A percentile compares a stretch with the other conserved stretches of the same genome.
Evolutionary conservation across 2,329 filamentous ascomycete genomes (phyloP).

Genomic region (Ceratocystis alfenasii): DNA sequence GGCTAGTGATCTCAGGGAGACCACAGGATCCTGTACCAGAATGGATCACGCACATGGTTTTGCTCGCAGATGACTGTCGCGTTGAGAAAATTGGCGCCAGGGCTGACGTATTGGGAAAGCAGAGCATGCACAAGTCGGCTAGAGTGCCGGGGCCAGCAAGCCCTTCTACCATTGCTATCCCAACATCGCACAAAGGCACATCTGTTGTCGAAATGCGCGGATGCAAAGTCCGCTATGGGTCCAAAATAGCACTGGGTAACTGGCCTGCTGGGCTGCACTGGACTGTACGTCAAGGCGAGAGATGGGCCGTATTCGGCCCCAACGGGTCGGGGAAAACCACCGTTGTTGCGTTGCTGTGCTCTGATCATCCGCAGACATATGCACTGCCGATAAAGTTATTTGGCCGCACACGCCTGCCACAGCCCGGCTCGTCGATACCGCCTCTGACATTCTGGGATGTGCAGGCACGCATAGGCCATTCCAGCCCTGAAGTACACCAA

Average conservation of each 20-base stretch:
- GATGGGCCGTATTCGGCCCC: conserved; percentile 86
- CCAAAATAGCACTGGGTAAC: conserved; percentile 65
- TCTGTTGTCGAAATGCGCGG: conserved; percentile 77
- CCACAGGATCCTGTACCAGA: conserved; percentile 79
- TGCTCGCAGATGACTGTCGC: conserved; percentile 55
- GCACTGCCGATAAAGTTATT: conserved; percentile 79
- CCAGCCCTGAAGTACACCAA: conserved; percentile 84
- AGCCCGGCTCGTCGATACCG: conserved; percentile 48
- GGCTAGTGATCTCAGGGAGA: conserved; percentile 63
- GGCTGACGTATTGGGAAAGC: conserved; percentile 44
- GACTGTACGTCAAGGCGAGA: conserved; percentile 69
- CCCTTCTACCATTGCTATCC: conserved; percentile 32
- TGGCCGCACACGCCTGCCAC: conserved; percentile 65
- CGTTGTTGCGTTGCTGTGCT: conserved; percentile 79
- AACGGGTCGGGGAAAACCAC: conserved; percentile 97
- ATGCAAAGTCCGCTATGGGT: conserved; percentile 68
- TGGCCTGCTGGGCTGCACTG: conserved; percentile 71
- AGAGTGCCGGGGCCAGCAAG: conserved; percentile 29
- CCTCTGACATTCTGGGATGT: conserved; percentile 89
- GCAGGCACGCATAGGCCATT: conserved; percentile 80
- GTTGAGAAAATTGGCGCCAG: conserved; percentile 56
- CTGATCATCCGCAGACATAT: conserved; percentile 91
- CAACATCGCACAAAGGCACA: conserved; percentile 39
- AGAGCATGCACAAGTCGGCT: conserved; percentile 35
- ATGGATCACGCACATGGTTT: conserved; percentile 79